Evolutionary conservation across 352 stramenopile species (phyloP).

Genomic region (Globisporangium apiculatum): DNA sequence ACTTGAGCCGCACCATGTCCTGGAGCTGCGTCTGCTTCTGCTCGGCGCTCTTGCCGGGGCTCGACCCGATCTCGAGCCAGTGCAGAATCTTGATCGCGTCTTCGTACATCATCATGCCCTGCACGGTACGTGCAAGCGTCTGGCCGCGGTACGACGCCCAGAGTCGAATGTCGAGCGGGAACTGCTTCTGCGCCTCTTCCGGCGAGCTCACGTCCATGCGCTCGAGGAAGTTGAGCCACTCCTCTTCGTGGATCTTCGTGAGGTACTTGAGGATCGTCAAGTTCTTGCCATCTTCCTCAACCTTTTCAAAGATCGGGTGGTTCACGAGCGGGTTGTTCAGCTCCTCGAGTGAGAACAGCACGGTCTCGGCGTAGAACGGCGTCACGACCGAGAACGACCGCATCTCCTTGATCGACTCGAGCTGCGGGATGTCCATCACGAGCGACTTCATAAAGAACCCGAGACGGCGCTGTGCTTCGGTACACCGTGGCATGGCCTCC

Average conservation of each 20-base stretch:
- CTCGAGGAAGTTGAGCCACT: conserved; percentile 84
- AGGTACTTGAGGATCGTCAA: conserved; percentile 83
- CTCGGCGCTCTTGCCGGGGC: conserved; percentile 46
- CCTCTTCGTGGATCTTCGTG: conserved; percentile 77
- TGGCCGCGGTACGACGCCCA: conserved; percentile 81
- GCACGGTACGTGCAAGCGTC: conserved; percentile 69
- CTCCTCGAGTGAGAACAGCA: conserved; percentile 74
- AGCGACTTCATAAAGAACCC: conserved; percentile 86
- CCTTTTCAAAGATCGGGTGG: conserved; percentile 80
- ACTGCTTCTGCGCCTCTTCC: conserved; percentile 64
- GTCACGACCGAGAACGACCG: conserved; percentile 81
- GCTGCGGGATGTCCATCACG: conserved; percentile 79
- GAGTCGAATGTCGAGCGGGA: conserved; percentile 67
- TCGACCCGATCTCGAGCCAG: conserved; percentile 79
- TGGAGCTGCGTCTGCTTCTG: conserved; percentile 76
- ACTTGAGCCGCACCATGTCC: conserved; percentile 83
- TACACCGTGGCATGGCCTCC: conserved; percentile 58
- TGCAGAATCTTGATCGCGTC: conserved; percentile 84
- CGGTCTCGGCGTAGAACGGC: conserved; percentile 77
- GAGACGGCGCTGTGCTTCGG: conserved; percentile 63
- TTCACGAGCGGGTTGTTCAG: conserved; percentile 79
- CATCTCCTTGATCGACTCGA: conserved; percentile 80
- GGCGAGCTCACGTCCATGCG: conserved; percentile 67
- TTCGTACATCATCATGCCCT: conserved; percentile 86
- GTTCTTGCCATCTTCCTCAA: conserved; percentile 80